Conservation (phyloP, 2,329 filamentous ascomycete species). For the Trichoderma sp. region DNA sequence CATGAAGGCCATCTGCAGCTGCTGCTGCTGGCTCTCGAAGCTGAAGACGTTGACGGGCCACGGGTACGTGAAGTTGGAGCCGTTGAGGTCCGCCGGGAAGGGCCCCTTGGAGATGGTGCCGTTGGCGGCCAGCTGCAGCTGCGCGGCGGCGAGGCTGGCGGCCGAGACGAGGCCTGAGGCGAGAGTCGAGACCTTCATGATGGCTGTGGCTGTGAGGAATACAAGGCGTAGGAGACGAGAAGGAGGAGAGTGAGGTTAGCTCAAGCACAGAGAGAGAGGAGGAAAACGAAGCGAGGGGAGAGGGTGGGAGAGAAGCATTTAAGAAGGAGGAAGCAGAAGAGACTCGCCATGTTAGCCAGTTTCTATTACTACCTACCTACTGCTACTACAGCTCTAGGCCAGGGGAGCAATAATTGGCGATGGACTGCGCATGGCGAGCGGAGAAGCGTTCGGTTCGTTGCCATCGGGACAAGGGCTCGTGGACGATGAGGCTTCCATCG, state of each 20-base stretch:
- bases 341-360: not conserved
- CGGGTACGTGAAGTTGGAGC: conserved; percentile 58
- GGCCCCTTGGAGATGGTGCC: conserved; percentile 44
- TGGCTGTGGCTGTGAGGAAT: conserved; percentile 4
- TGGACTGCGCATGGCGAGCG: conserved; percentile 21
- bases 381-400: not conserved
- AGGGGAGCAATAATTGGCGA: conserved; percentile 8
- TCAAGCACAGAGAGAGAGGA: not conserved
- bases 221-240: not conserved
- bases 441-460: conserved; percentile 19
- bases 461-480: conserved; percentile 2
- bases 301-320: conserved; percentile 7
- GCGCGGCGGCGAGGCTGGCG: conserved; percentile 32
- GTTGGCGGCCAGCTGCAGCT: conserved; percentile 36
- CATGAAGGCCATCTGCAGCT: conserved; percentile 61
- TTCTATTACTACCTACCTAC: not conserved
- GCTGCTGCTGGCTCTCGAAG: conserved; percentile 52
- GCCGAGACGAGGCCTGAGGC: conserved; percentile 31
- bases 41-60: conserved; percentile 54
- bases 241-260: not conserved
- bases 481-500: not conserved
- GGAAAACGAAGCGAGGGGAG: not conserved
- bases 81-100: conserved; percentile 49
- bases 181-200: conserved; percentile 38
- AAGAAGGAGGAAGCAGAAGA: not conserved